Base-by-base conservation (phyloP, 768 basidiomycete genomes). In the Lactarius quietus region DNA sequence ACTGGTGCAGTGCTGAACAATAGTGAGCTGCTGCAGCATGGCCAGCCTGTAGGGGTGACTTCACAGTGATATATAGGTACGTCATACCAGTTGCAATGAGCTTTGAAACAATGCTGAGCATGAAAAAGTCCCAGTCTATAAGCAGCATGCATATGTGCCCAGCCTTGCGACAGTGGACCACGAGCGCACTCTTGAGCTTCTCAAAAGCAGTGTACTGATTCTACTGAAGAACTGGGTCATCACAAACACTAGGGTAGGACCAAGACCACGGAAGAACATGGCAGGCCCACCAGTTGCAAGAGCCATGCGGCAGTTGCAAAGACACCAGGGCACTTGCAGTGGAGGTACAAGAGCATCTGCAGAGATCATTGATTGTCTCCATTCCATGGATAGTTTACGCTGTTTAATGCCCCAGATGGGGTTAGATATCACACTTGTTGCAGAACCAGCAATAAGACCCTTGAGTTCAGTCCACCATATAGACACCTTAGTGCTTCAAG, bases 341-440 rank as follows among this genome's bases (percentile, higher is more conserved):
- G 70, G 65, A 26, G 74, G 74, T 7, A 75, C 31, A 59, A n/a
- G 53, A 31, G n/a, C 64, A 17, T 17, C 53, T 1, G 41, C 48
- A 45, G 61, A 65, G 18, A 52, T 58, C 3, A n/a, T n/a, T n/a
- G n/a, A n/a, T n/a, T n/a, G 43, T 63, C 52, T 80, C 73, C 75
- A 86, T 75, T 38, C 84, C 86, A 57, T 80, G 83, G 36, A 90
- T 87, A 12, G 90, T 88, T 74, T 96, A 94, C 9, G 89, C 88
- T 6, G 93, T 94, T 74, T 98, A 26, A 98, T 82, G 56, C 97
- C 94, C 97, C 97, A 99, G 66, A 98, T 89, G 3, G 96, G 96
- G 76, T 98, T 98, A 74, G 87, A 90, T 67, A 92, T 82, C 68
- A 96, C 76, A 4, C 93, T 90, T 3, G 96, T 97, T 14, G 90